A percentile compares a stretch with the other conserved stretches of the same genome.
phyloP scores from a whole-genome alignment of 495 filamentous ascomycete species.

The Trichodelitschia bisporula region DNA sequence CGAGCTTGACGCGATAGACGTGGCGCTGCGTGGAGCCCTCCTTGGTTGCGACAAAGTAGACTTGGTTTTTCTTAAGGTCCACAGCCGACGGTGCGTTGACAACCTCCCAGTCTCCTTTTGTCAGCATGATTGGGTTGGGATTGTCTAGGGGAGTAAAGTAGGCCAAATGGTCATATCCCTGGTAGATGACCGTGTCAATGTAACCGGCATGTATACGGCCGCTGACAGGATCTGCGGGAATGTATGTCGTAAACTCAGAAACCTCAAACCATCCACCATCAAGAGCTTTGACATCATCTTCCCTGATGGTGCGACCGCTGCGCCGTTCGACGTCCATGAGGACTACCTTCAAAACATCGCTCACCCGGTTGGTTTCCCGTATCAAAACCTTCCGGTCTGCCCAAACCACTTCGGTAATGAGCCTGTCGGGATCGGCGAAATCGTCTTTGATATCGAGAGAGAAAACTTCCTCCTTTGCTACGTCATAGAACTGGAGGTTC shows the following conservation, averaged over 20 bases:
- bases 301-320: slow-evolving; percentile 56
- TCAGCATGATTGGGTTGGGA: slow-evolving; percentile 56
- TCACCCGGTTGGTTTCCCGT: slow-evolving; percentile 83
- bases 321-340: slow-evolving; percentile 56
- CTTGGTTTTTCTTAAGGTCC: slow-evolving; percentile 58
- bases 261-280: slow-evolving; percentile 98
- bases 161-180: slow-evolving; percentile 73
- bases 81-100: slow-evolving; percentile 69
- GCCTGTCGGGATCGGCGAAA: slow-evolving; percentile 54
- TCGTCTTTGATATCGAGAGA: slow-evolving; percentile 50
- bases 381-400: slow-evolving; percentile 60
- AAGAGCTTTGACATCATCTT: slow-evolving; percentile 47
- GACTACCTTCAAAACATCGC: slow-evolving; percentile 65
- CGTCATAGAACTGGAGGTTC: slow-evolving; percentile 67
- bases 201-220: slow-evolving; percentile 70
- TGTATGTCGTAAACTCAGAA: slow-evolving; percentile 59
- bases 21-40: slow-evolving; percentile 74
- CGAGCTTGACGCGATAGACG: slow-evolving; percentile 69
- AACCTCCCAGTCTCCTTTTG: slow-evolving; percentile 81
- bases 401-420: slow-evolving; percentile 91
- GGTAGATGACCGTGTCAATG: slow-evolving; percentile 69
- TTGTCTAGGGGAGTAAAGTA: slow-evolving; percentile 89
- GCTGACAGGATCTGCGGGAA: slow-evolving; percentile 60
- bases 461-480: slow-evolving; percentile 57
- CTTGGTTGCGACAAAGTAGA: slow-evolving; percentile 79